A percentile compares a stretch with the other conserved stretches of the same genome.
Evolutionary conservation across 2,329 filamentous ascomycete genomes (phyloP).

Genomic region (Colletotrichum agaves): DNA sequence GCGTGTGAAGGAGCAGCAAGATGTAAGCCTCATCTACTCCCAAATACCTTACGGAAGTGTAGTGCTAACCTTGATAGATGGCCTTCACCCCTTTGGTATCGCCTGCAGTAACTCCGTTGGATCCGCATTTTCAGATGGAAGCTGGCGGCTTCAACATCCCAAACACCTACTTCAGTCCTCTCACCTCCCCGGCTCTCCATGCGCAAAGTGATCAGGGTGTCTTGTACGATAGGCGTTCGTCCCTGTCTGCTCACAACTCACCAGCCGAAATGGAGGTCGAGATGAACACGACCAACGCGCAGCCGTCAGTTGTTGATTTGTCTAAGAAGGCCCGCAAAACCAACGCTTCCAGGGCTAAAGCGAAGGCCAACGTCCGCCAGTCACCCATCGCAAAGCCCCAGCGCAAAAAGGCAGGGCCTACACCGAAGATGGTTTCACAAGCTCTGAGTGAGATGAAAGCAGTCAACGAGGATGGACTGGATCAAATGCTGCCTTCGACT

Average conservation of each 20-base stretch:
- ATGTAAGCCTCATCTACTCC: constrained; percentile 57
- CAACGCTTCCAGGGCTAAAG: constrained; percentile 61
- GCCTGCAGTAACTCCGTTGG: constrained; percentile 84
- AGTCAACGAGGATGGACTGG: constrained; percentile 49
- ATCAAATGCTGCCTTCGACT: constrained; percentile 38
- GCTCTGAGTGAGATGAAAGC: constrained; percentile 65
- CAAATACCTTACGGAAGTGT: background rate
- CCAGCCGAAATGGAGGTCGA: constrained; percentile 69
- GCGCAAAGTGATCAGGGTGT: constrained; percentile 70
- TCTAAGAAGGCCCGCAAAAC: constrained; percentile 65
- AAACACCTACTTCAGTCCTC: constrained; percentile 82
- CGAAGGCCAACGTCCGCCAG: constrained; percentile 69
- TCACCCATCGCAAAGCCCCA: constrained; percentile 79
- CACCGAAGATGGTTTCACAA: constrained; percentile 66
- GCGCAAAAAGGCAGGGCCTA: constrained; percentile 63
- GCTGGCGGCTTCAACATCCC: constrained; percentile 69
- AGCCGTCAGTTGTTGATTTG: constrained; percentile 58
- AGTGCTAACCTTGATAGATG: constrained; percentile 62
- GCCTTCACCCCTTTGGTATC: constrained; percentile 84
- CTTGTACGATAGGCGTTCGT: constrained; percentile 57
- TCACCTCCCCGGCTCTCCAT: constrained; percentile 83
- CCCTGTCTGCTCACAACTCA: constrained; percentile 59
- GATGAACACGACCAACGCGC: constrained; percentile 45
- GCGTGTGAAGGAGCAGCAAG: constrained; percentile 75
- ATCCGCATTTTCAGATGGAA: constrained; percentile 73